Base-by-base conservation (phyloP, 2,329 filamentous ascomycete species). In the Aspergillus sp. region DNA sequence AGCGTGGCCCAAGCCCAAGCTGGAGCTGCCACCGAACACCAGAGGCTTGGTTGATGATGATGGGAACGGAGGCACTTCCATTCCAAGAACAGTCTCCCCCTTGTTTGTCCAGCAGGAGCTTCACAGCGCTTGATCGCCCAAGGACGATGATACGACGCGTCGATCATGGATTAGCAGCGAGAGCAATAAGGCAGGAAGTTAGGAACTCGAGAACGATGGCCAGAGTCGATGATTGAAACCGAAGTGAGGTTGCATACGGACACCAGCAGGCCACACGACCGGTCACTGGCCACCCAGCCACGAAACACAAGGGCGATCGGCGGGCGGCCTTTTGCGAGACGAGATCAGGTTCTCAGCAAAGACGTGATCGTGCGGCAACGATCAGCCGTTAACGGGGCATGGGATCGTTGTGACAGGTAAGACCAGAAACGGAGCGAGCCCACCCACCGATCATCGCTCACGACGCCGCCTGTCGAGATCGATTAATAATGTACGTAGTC, bases 341-440 rank as follows among this genome's bases (percentile, higher is more conserved):
- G 60, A 65, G 68, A 69, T 70, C 69, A 65, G 62, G 63, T 67
- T 68, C 64, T 62, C 54, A 57, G 53, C 45, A 52, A 55, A 34
- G 44, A 56, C 55, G 53, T 62, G 64, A 67, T 66, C 65, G 64
- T 64, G 65, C 65, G 62, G 66, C 64, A 70, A 66, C 68, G 69
- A 72, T 72, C 70, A 70, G 61, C 71, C 70, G 71, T 73, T 73
- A 68, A 72, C 68, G 70, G 69, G 66, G 68, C 67, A 56, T 64
- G 56, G 65, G 60, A 63, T 67, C 56, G 61, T 66, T 66, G 61
- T 72, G 71, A 72, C 70, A 71, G 69, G 70, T 67, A 64, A 62
- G 58, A 62, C 62, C 58, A 56, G 48, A 42, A 41, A 54, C 47
- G 20, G 45, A 38, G 52, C 34, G 6, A 36, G 34, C 7, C 24